Base-by-base conservation (phyloP, 495 filamentous ascomycete genomes). In the Staphylotrichum longicolle region DNA sequence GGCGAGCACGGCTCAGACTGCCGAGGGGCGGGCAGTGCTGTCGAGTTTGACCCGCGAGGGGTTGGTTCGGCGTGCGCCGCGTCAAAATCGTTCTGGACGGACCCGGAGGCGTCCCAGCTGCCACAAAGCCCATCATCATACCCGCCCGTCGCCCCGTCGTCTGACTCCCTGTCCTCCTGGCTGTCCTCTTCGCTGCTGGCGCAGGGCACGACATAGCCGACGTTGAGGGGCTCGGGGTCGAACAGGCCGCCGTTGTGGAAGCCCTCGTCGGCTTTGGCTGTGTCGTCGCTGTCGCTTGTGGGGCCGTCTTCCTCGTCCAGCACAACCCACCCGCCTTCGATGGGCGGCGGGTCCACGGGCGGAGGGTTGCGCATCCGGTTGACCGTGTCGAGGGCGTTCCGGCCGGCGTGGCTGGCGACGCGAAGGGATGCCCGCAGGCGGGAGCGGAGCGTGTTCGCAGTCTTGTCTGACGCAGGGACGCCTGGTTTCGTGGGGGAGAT, bases 181-280 rank as follows among this genome's bases (percentile, higher is more conserved):
- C 11, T 27, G 46, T 33, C 15, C 20, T 27, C 20, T 27, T 27
- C 20, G 20, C 20, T 27, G 20, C 20, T 27, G 20, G 20, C 20
- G 20, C 20, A 27, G 14, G 10, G 9, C 12, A 55, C 20, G 9
- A 33, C 8, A n/a, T 55, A 40, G 3, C 34, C 34, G 50, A 14
- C 34, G 1, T 12, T 5, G 14, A 53, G 14, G 34, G 50, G 50
- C 50, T 53, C 34, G n/a, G 20, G 20, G 12, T 53, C 50, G 34
- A 53, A 53, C 7, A 53, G 50, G 14, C 34, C 50, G 35, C 50
- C 53, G 39, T 55, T 45, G 39, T 55, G 39, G 35, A 6, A 44
- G 1, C 8, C 8, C 4, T 30, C 37, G 27, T 45, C 14, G 53
- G 14, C 5, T 20, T 56, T 40, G 41, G 54, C 12, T 8, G 7